These are phyloP conservation scores for Podila horticola DNA, from an alignment of 192 early-diverging fungal species.

Conservation along the genomic window DNA sequence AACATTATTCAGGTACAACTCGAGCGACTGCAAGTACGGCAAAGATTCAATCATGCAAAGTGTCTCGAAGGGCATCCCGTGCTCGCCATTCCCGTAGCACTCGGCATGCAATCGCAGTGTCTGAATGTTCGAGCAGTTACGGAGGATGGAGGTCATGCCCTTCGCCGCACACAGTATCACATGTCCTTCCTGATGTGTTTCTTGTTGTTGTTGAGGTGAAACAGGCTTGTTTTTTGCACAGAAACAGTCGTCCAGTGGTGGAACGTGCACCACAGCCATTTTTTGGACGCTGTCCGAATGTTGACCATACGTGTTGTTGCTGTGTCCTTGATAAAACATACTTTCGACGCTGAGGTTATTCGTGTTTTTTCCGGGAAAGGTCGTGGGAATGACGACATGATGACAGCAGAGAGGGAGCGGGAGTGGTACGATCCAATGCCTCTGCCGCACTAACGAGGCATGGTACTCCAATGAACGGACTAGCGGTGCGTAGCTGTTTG, in stretches of 20 bases:
- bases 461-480: neutral
- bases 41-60: neutral
- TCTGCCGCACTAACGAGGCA: neutral
- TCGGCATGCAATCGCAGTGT: neutral
- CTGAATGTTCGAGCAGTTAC: neutral
- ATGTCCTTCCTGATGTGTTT: no score
- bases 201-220: no score
- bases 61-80: neutral
- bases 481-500: neutral
- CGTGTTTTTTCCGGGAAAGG: neutral
- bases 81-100: neutral
- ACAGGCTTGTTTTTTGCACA: no score
- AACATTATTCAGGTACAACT: neutral
- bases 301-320: no score
- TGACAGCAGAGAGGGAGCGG: neutral
- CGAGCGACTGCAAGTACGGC: neutral
- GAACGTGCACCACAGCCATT: no score
- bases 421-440: neutral
- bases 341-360: no score
- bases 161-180: no score
- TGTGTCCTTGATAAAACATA: no score
- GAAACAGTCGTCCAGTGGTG: no score
- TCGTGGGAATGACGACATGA: neutral
- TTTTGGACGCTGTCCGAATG: no score
- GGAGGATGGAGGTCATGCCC: neutral